These are phyloP conservation scores for Epipyxis sp. DNA, from an alignment of 108 stramenopile species.

Conservation along the genomic window DNA sequence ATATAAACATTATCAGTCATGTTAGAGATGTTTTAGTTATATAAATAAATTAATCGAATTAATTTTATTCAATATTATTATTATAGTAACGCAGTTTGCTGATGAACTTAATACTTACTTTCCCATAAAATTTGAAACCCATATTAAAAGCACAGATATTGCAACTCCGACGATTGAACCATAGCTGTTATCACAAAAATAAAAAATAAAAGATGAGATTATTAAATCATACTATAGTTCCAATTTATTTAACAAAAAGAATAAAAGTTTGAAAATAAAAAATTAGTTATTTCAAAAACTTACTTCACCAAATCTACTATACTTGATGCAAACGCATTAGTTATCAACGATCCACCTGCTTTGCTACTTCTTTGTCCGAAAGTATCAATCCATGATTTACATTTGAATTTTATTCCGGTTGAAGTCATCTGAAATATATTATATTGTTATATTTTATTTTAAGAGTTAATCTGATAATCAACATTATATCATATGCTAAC, in stretches of 20 bases:
- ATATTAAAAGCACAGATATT: slow-evolving; percentile 82
- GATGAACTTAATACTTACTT: slow-evolving; percentile 28
- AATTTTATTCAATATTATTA: too few species aligned
- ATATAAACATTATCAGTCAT: background rate
- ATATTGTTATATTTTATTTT: background rate
- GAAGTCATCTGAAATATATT: slow-evolving; percentile 64
- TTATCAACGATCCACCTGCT: slow-evolving; percentile 86
- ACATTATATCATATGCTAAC: background rate
- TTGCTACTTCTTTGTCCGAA: slow-evolving; percentile 91
- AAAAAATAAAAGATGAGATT: too few species aligned
- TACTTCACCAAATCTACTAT: slow-evolving; percentile 34
- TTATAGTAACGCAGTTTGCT: background rate
- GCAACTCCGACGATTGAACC: slow-evolving; percentile 81
- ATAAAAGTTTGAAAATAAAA: too few species aligned
- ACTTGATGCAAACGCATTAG: slow-evolving; percentile 81
- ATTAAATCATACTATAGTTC: too few species aligned
- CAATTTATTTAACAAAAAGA: too few species aligned
- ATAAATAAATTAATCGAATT: too few species aligned
- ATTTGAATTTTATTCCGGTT: slow-evolving; percentile 87
- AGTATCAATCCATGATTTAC: slow-evolving; percentile 95
- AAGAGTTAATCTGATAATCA: background rate
- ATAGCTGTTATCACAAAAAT: too few species aligned
- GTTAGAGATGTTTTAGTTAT: background rate
- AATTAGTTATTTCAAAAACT: slow-evolving; percentile 16
- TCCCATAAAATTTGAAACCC: slow-evolving; percentile 89